Evolutionary conservation across 805 yeast species (phyloP).

Genomic region (Candida cerambycidarum): DNA sequence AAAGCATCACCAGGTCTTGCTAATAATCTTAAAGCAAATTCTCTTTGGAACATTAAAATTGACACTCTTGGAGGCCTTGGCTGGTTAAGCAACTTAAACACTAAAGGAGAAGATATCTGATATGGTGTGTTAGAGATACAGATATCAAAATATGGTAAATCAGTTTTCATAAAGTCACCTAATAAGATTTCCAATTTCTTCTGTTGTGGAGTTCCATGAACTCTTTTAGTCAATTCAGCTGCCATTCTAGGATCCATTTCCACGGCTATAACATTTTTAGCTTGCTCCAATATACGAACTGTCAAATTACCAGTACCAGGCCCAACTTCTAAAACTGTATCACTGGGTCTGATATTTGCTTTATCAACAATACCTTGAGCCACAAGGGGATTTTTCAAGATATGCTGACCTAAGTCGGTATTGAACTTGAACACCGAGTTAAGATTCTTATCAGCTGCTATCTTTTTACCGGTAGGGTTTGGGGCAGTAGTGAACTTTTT

Average conservation of each 20-base stretch:
- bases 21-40: conserved; percentile 86
- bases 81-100: conserved; percentile 84
- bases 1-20: conserved; percentile 97
- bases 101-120: conserved; percentile 95
- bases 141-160: conserved; percentile 89
- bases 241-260: conserved; percentile 99
- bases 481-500: conserved; percentile 56
- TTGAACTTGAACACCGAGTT: conserved; percentile 93
- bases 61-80: conserved; percentile 95
- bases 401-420: conserved; percentile 96
- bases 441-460: conserved; percentile 66
- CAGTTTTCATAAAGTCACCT: conserved; percentile 96
- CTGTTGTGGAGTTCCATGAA: conserved; percentile 93
- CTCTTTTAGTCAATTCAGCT: conserved; percentile 95
- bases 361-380: conserved; percentile 99
- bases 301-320: conserved; percentile 99
- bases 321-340: conserved; percentile 92
- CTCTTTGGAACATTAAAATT: conserved; percentile 96
- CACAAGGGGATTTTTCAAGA: conserved; percentile 90
- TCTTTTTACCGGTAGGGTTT: conserved; percentile 53
- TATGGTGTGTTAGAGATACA: conserved; percentile 98
- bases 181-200: conserved; percentile 87
- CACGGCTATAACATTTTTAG: conserved; percentile 90
- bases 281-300: conserved; percentile 87
- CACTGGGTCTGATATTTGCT: conserved; percentile 89